Conservation (phyloP, 495 filamentous ascomycete species). For the Daldinia vernicosa region DNA sequence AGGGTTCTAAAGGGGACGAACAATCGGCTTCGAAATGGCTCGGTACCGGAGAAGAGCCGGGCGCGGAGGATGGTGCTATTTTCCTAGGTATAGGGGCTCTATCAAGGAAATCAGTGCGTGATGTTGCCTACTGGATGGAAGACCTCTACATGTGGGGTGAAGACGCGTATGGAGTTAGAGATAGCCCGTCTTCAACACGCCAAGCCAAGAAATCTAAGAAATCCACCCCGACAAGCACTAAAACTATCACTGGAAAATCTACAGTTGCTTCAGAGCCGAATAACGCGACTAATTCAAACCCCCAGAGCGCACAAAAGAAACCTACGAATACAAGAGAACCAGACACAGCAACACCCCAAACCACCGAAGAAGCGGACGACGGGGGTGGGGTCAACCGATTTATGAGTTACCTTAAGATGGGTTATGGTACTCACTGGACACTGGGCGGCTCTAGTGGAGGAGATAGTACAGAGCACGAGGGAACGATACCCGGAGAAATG, state of each 20-base stretch:
- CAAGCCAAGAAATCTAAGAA: constrained; percentile 42
- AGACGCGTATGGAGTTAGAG: constrained; percentile 79
- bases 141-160: constrained; percentile 80
- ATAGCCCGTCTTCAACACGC: constrained; percentile 71
- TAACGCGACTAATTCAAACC: constrained; percentile 3
- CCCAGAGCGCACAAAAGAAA: constrained; percentile 1
- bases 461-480: constrained; percentile 17
- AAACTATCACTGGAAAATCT: constrained; percentile 20
- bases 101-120: constrained; percentile 68
- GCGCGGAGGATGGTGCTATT: constrained; percentile 78
- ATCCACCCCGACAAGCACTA: constrained; percentile 34
- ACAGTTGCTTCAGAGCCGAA: background rate
- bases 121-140: constrained; percentile 83
- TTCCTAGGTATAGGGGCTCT: constrained; percentile 81
- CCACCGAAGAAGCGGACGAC: constrained; percentile 27
- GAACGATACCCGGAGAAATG: background rate
- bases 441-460: constrained; percentile 46
- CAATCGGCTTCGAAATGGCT: constrained; percentile 64
- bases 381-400: constrained; percentile 53
- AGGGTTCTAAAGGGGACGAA: constrained; percentile 8
- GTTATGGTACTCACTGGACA: constrained; percentile 66
- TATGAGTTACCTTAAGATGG: constrained; percentile 62
- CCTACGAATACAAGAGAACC: background rate
- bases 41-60: constrained; percentile 68
- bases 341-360: constrained; percentile 10